Conservation (phyloP, 1,284 basidiomycete genomes). For the Naganishia albida region DNA sequence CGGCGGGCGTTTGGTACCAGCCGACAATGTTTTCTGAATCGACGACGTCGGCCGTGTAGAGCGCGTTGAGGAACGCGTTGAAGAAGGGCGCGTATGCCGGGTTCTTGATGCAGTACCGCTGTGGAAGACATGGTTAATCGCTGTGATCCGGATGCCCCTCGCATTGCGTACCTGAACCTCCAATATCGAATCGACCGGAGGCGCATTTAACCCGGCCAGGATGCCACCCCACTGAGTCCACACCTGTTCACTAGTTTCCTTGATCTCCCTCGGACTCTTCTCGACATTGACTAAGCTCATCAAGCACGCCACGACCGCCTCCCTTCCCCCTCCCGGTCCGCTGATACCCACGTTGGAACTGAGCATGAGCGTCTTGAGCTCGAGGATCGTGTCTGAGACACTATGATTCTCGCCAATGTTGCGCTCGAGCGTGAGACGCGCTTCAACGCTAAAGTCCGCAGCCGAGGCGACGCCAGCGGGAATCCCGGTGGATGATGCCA, state of each 20-base stretch:
- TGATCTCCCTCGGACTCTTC: constrained; percentile 38
- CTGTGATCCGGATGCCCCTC: constrained; percentile 2
- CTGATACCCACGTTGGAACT: constrained; percentile 51
- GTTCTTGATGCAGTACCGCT: constrained; percentile 40
- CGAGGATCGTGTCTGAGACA: constrained; percentile 50
- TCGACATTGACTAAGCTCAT: constrained; percentile 43
- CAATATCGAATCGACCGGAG: constrained; percentile 43
- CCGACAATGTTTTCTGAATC: constrained; percentile 51
- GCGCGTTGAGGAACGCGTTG: constrained; percentile 49
- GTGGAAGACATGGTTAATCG: constrained; percentile 21
- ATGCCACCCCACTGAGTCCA: constrained; percentile 50
- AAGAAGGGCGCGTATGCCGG: constrained; percentile 43
- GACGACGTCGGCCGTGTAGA: constrained; percentile 53
- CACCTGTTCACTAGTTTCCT: constrained; percentile 36
- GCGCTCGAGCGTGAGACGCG: constrained; percentile 45
- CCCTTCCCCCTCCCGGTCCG: constrained; percentile 45
- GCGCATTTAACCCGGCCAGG: constrained; percentile 41
- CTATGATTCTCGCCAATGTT: constrained; percentile 52
- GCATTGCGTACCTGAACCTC: constrained; percentile 40
- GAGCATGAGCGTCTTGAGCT: constrained; percentile 52
- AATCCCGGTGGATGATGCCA: constrained; percentile 37
- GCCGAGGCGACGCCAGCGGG: constrained; percentile 39
- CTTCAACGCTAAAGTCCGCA: constrained; percentile 46
- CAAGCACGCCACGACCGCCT: constrained; percentile 50
- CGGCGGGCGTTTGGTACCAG: constrained; percentile 49